Conservation (phyloP, 2,329 filamentous ascomycete species). For the Aspergillaceae sp. region DNA sequence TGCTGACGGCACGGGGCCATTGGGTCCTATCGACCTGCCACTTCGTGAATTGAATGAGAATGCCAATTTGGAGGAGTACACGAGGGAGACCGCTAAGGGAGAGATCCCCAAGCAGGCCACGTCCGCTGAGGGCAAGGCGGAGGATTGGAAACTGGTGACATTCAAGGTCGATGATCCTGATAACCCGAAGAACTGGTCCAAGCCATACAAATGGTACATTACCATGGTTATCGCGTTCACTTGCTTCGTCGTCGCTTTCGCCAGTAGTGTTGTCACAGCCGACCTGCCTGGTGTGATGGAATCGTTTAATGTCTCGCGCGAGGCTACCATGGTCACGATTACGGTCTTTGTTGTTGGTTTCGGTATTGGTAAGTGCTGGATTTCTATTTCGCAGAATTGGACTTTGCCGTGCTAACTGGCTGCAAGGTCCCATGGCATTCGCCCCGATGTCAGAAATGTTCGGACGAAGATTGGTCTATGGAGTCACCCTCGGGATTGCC, state of each 20-base stretch:
- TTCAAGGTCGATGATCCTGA: conserved; percentile 64
- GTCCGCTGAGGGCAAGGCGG: conserved; percentile 44
- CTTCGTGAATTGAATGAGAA: conserved; percentile 53
- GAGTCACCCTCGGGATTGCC: conserved; percentile 57
- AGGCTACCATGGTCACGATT: conserved; percentile 64
- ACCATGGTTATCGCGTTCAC: conserved; percentile 76
- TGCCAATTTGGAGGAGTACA: conserved; percentile 61
- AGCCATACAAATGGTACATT: conserved; percentile 69
- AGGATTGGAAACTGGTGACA: conserved; percentile 56
- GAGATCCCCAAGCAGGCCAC: conserved; percentile 52
- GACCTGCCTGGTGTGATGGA: conserved; percentile 57
- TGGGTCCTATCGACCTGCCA: conserved; percentile 51
- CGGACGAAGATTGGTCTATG: conserved; percentile 64
- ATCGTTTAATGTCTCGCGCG: conserved; percentile 59
- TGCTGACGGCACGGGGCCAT: conserved; percentile 10
- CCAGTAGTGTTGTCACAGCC: conserved; percentile 68
- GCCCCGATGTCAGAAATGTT: conserved; percentile 69
- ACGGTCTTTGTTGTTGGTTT: conserved; percentile 76
- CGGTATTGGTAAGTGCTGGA: conserved; percentile 52
- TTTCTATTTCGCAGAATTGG: neutral
- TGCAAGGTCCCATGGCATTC: conserved; percentile 62
- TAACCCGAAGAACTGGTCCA: conserved; percentile 81
- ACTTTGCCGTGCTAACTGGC: conserved; percentile 6
- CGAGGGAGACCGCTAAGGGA: conserved; percentile 52
- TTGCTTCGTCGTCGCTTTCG: conserved; percentile 65